Evolutionary conservation across 345 rosid genomes (phyloP).

Genomic region (Populus tremula): DNA sequence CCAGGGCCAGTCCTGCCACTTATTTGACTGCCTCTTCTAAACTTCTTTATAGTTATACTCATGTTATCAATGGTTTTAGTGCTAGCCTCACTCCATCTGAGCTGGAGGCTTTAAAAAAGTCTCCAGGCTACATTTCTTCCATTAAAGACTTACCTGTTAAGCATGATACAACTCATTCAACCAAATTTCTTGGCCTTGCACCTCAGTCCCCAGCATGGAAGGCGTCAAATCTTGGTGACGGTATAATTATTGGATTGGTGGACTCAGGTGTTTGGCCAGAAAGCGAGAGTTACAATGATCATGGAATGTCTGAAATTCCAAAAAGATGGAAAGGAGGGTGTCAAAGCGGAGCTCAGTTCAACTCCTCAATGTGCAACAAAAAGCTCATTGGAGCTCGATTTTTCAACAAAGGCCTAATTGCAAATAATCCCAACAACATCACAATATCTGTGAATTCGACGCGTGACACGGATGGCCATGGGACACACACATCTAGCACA

Average conservation of each 20-base stretch:
- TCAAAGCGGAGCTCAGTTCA: conserved; percentile 23
- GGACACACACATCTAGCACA: conserved; percentile 34
- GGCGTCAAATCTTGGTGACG: conserved; percentile 20
- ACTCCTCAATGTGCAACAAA: conserved; percentile 28
- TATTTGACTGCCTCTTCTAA: not conserved
- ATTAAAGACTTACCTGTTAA: conserved; percentile 18
- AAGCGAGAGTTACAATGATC: conserved; percentile 33
- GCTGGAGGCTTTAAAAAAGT: conserved; percentile 17
- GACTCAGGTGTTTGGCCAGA: conserved; percentile 40
- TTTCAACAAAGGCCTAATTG: conserved; percentile 31
- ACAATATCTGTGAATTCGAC: conserved; percentile 28
- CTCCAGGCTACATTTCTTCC: conserved; percentile 22
- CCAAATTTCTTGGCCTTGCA: conserved; percentile 18
- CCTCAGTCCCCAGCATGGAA: conserved; percentile 13
- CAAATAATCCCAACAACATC: conserved; percentile 8
- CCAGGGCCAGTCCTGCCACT: not conserved
- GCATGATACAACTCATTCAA: conserved; percentile 24
- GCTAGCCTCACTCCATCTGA: conserved; percentile 23
- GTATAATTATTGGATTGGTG: conserved; percentile 26
- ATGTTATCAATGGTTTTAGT: conserved; percentile 23
- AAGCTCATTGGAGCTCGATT: conserved; percentile 36
- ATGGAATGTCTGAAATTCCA: conserved; percentile 34
- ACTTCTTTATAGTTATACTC: conserved; percentile 19
- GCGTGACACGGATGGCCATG: conserved; percentile 28
- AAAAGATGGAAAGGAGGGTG: conserved; percentile 37